A percentile compares a stretch with the other conserved stretches of the same genome.
Evolutionary conservation across 257 asterid genomes (phyloP).

Genomic region (Solanum sparsipilum): DNA sequence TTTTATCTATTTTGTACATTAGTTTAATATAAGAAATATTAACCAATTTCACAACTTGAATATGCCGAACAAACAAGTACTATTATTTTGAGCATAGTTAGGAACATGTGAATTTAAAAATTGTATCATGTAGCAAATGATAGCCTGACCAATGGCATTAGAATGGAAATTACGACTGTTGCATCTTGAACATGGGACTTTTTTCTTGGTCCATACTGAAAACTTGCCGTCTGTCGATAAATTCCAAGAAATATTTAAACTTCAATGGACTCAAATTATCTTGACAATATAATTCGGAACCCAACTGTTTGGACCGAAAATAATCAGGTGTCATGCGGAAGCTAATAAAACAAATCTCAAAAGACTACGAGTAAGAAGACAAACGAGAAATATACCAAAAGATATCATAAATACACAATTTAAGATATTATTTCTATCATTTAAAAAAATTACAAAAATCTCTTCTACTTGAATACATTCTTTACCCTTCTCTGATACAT

Average conservation of each 20-base stretch:
- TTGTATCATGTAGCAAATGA: not conserved
- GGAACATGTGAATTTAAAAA: not conserved
- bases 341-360: rapidly evolving
- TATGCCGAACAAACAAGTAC: not conserved
- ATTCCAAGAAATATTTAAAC: not conserved
- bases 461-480: too few relatives aligned
- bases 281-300: not conserved
- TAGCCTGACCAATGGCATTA: not conserved
- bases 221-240: not conserved
- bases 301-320: too few relatives aligned
- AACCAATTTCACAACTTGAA: not conserved
- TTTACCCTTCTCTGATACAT: not conserved
- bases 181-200: not conserved
- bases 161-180: not conserved
- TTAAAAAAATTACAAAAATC: not conserved
- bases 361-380: too few relatives aligned
- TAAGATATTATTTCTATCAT: too few relatives aligned
- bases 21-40: not conserved
- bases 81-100: too few relatives aligned
- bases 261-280: not conserved
- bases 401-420: too few relatives aligned
- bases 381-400: too few relatives aligned
- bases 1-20: not conserved
- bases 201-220: not conserved
- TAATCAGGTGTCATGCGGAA: rapidly evolving